Evolutionary conservation across 768 basidiomycete species (phyloP).

Genomic region (Calocera cornea): DNA sequence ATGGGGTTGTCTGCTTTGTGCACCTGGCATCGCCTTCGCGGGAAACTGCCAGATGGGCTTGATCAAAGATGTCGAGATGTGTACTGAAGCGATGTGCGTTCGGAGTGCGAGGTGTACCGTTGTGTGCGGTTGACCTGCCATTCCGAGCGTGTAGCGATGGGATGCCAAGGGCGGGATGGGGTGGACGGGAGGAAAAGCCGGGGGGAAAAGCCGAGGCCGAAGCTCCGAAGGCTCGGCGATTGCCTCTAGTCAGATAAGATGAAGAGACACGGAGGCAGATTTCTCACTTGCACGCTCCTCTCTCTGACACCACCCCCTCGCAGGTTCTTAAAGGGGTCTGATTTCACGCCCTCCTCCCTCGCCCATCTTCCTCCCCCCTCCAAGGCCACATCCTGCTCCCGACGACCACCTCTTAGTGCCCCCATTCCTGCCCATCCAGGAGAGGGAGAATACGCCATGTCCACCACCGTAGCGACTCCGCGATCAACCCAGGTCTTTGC

Average conservation of each 20-base stretch:
- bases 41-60: neutral
- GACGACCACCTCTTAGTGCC: neutral
- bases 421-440: neutral
- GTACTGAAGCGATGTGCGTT: neutral
- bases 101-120: neutral
- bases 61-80: neutral
- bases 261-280: neutral
- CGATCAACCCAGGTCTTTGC: conserved; percentile 2
- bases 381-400: neutral
- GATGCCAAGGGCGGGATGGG: neutral
- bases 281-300: neutral
- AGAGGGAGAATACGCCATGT: neutral
- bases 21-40: neutral
- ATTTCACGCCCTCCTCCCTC: neutral
- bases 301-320: neutral
- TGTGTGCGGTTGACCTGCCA: neutral
- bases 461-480: neutral
- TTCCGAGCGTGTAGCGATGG: neutral
- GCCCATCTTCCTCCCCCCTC: neutral
- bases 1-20: neutral
- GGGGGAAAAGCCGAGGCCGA: neutral
- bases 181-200: neutral
- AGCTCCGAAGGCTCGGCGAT: conserved; percentile 3
- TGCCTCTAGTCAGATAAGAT: conserved; percentile 5
- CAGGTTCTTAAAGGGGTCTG: conserved; percentile 4